Conservation (phyloP, 306 rosid species). For the Vigna hirtella region DNA sequence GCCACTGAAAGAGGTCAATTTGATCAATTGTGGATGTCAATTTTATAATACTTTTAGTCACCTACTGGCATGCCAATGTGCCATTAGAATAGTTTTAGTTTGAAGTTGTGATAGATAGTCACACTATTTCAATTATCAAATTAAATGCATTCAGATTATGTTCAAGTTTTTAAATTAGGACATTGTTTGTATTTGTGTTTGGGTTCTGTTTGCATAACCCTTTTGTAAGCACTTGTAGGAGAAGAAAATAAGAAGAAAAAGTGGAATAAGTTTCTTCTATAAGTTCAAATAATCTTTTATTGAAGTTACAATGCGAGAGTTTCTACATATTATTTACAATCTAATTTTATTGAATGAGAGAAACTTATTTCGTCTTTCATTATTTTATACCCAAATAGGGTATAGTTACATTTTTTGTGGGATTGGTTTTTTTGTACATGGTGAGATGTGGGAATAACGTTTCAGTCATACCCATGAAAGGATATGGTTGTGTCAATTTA, state of each 20-base stretch:
- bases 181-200: background rate
- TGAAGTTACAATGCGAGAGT: background rate
- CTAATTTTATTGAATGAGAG: background rate
- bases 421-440: conserved; percentile 8
- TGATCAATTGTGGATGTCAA: background rate
- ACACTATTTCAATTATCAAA: background rate
- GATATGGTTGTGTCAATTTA: background rate
- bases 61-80: background rate
- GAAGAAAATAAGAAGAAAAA: background rate
- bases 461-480: background rate
- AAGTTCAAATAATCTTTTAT: background rate
- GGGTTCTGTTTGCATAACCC: background rate
- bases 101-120: background rate
- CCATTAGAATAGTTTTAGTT: background rate
- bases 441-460: background rate
- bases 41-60: background rate
- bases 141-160: conserved; percentile 10
- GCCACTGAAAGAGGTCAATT: background rate
- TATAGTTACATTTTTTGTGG: background rate
- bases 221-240: background rate
- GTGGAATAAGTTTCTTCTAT: background rate
- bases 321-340: background rate
- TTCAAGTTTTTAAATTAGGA: background rate
- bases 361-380: too few relatives aligned
- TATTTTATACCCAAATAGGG: background rate